Base-by-base conservation (phyloP, 495 filamentous ascomycete genomes). In the Hypoxylon perforatum region DNA sequence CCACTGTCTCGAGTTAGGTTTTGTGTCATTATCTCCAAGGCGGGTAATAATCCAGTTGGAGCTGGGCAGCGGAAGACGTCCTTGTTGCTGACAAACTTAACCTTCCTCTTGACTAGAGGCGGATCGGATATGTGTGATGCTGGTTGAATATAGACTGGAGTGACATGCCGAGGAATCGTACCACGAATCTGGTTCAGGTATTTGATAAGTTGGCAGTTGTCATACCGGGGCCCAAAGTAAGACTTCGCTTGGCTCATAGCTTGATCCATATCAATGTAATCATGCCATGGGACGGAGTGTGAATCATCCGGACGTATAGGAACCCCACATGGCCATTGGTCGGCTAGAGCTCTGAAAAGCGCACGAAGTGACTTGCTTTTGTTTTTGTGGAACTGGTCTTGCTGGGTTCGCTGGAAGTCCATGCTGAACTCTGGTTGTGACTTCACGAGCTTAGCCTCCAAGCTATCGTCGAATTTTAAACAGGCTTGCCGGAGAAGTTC, bases 141-240 rank as follows among this genome's bases (percentile, higher is more conserved):
- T 51, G 0, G 23, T 28, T 42, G n/a, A 10, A 45, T 60, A 4
- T 6, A 3, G 15, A 51, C 17, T 52, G 35, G 19, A 12, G 14
- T 15, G 7, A 41, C 15, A 11, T 15, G 3, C 1, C 17, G 39
- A 45, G 65, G 28, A 4, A 71, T 21, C 1, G 3, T 33, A 0
- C 21, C 5, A 35, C 4, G 11, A 47, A 73, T 56, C 28, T 44
- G 4, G n/a, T 42, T 12, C 30, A 71, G 41, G 50, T 61, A 71
- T 1, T 35, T 0, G 38, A 14, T 3, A 19, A 75, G 36, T n/a
- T 57, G 21, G 18, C 17, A 22, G 58, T 84, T 84, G 7, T 73
- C 60, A 41, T 73, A 70, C 57, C 80, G 78, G 14, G 50, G 65
- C 42, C 72, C 65, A 51, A 81, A 83, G 36, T 47, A 59, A 0